Conservation (phyloP, 2,329 filamentous ascomycete species). For the Fusarium virguliforme region DNA sequence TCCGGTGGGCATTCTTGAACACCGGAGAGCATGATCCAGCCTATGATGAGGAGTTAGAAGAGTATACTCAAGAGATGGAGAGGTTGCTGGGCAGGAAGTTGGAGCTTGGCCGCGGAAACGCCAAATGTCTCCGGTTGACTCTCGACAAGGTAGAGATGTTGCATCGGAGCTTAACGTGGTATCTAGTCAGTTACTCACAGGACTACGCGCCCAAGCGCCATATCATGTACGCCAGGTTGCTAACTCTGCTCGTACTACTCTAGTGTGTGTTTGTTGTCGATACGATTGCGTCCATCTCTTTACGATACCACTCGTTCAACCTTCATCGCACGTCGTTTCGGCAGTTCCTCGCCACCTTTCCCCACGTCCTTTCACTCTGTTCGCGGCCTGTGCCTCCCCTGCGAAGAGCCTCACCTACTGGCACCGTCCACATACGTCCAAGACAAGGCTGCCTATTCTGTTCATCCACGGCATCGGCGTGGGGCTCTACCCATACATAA, state of each 20-base stretch:
- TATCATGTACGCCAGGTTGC: slow-evolving; percentile 4
- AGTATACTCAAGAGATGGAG: slow-evolving; percentile 69
- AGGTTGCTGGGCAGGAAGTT: slow-evolving; percentile 66
- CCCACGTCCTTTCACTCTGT: slow-evolving; percentile 66
- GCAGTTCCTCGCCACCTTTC: slow-evolving; percentile 65
- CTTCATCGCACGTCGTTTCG: slow-evolving; percentile 61
- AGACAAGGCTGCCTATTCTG: slow-evolving; percentile 69
- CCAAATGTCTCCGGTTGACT: slow-evolving; percentile 69
- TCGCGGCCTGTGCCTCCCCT: slow-evolving; percentile 63
- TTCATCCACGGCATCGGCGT: slow-evolving; percentile 72
- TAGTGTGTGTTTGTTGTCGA: slow-evolving; percentile 66
- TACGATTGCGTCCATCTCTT: slow-evolving; percentile 53
- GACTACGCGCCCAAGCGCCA: background rate
- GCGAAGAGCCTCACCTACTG: slow-evolving; percentile 70
- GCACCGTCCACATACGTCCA: slow-evolving; percentile 73
- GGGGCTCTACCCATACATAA: too few species aligned
- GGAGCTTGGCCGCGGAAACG: slow-evolving; percentile 67
- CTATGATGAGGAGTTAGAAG: slow-evolving; percentile 69
- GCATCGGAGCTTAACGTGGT: slow-evolving; percentile 71
- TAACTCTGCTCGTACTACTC: slow-evolving; percentile 3
- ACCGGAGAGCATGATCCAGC: slow-evolving; percentile 60
- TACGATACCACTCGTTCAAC: slow-evolving; percentile 64
- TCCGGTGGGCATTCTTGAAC: slow-evolving; percentile 74
- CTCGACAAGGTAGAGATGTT: slow-evolving; percentile 72
- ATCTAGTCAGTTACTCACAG: slow-evolving; percentile 61